Base-by-base conservation (phyloP, 805 yeast species). In the Yarrowia keelungensis region DNA sequence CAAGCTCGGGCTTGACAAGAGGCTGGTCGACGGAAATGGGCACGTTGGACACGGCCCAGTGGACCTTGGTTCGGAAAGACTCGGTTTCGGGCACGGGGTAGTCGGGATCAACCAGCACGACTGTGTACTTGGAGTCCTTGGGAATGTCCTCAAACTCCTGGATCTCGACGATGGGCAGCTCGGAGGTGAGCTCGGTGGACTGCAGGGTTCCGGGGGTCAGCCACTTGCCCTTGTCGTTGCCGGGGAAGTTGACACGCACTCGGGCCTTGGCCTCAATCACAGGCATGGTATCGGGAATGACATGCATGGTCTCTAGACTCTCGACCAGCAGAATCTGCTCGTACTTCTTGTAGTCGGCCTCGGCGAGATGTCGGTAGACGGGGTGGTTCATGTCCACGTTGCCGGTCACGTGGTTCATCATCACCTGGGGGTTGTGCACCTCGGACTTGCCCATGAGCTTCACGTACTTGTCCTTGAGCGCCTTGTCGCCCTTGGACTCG, bases 211-310 rank as follows among this genome's bases (percentile, higher is more conserved):
- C 98, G 15, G 98, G 97, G 70, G 85, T 89, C 59, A 92, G 78
- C 90, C 90, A 87, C 71, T 83, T 86, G 72, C 74, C 72, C 61
- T 72, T 71, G 49, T 89, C 84, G 69, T 84, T 87, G 75, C 88
- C 90, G 5, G 92, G 88, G 76, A 93, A 93, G 79, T 87, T 87
- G 54, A 95, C 75, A 54, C 85, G 82, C 7, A 94, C 90, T 66
- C 90, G 92, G 16, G 86, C 94, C 71, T 83, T 80, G 19, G 98
- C 98, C 10, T 85, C 88, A 69, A 95, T 79, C 1, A 98, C 92
- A 36, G 98, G 95, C 77, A 95, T 76, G 3, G 98, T 93, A 76
- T 95, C 99, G 15, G 99, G 99, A 70, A 95, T 90, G 51, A 91
- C 91, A 51, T 84, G 85, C 73, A 92, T 80, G 69, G 89, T 87